A percentile compares a stretch with the other conserved stretches of the same genome.
These are phyloP conservation scores for Podaxis sp. DNA, from an alignment of 768 basidiomycete genomes.

Conservation along the genomic window DNA sequence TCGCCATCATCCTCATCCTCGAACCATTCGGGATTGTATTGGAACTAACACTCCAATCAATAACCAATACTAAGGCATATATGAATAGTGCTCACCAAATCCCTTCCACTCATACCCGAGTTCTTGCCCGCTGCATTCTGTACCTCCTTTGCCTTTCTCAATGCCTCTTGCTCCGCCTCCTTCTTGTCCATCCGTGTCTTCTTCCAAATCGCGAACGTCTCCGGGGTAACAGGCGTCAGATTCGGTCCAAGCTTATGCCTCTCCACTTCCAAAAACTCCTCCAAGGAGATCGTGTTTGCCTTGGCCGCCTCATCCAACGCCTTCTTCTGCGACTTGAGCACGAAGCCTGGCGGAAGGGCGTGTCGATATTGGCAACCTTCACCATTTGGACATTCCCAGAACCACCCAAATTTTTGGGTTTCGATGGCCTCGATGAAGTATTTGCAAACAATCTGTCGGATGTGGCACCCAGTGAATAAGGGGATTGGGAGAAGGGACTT, in stretches of 20 bases:
- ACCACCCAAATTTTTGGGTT: constrained; percentile 90
- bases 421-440: constrained; percentile 97
- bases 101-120: constrained; percentile 92
- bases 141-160: constrained; percentile 77
- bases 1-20: constrained; percentile 66
- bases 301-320: constrained; percentile 89
- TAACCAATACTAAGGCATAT: neutral
- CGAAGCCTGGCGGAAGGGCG: constrained; percentile 93
- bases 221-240: constrained; percentile 90
- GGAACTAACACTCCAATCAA: constrained; percentile 56
- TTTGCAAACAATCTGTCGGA: constrained; percentile 90
- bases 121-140: constrained; percentile 87
- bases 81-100: constrained; percentile 60
- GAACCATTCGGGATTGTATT: constrained; percentile 96
- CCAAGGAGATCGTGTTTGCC: constrained; percentile 84
- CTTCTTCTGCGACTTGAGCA: constrained; percentile 92
- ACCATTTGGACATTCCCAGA: constrained; percentile 93
- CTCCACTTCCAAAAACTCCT: constrained; percentile 98
- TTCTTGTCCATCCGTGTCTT: constrained; percentile 95
- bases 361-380: constrained; percentile 92
- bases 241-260: constrained; percentile 91
- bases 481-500: neutral
- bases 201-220: constrained; percentile 94
- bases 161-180: constrained; percentile 78
- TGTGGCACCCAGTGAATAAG: neutral